These are phyloP conservation scores for Simmondsia chinensis DNA, from an alignment of 148 eudicot genomes.

Conservation along the genomic window DNA sequence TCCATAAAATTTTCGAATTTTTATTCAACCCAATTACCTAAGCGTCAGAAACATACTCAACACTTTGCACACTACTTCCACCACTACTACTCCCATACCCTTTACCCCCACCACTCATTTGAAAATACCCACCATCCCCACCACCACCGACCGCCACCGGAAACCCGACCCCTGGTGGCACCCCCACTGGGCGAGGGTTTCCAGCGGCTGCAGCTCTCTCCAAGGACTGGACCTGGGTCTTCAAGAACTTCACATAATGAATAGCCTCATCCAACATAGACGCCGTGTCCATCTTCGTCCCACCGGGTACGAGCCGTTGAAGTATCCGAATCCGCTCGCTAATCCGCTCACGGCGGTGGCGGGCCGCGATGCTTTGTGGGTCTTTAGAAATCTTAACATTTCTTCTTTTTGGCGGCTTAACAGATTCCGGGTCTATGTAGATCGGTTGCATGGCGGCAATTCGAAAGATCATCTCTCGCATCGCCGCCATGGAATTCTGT, in stretches of 20 bases:
- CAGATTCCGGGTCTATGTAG: conserved; percentile 81
- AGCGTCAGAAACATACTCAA: no score
- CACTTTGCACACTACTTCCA: no score
- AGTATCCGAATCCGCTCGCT: conserved; percentile 79
- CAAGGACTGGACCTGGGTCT: conserved; percentile 65
- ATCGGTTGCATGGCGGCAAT: conserved; percentile 96
- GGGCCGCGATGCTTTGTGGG: conserved; percentile 88
- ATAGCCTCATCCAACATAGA: conserved; percentile 91
- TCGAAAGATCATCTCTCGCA: conserved; percentile 89
- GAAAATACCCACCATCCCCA: no score
- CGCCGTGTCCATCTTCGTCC: conserved; percentile 93
- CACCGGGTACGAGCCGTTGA: conserved; percentile 89
- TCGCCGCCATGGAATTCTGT: conserved; percentile 54
- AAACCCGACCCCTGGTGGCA: no score
- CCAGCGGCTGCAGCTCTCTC: conserved; percentile 51
- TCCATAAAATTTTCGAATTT: no score
- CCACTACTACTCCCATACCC: no score
- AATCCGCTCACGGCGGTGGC: conserved; percentile 79
- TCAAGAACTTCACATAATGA: conserved; percentile 83
- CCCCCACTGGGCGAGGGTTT: no score
- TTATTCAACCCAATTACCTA: no score
- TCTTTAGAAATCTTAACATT: conserved; percentile 86
- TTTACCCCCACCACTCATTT: no score
- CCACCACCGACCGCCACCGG: no score
- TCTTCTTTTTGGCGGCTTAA: conserved; percentile 69